A percentile compares a stretch with the other conserved stretches of the same genome.
Evolutionary conservation across 306 rosid genomes (phyloP).

Genomic region (Pueraria montana): DNA sequence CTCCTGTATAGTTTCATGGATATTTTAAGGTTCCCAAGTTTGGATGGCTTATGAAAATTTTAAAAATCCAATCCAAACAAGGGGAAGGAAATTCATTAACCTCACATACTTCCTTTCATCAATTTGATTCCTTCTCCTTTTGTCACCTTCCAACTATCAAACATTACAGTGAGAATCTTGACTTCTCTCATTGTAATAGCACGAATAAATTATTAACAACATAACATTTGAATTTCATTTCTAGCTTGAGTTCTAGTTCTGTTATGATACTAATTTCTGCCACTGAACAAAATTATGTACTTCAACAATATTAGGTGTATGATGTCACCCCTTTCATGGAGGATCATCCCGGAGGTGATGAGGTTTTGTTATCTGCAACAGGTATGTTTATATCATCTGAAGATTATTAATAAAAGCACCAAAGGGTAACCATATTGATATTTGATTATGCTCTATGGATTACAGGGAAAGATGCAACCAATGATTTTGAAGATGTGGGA

Average conservation of each 20-base stretch:
- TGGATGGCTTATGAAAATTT: conserved; percentile 20
- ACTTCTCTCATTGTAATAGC: background rate
- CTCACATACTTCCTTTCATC: background rate
- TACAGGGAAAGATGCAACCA: conserved; percentile 93
- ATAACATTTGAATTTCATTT: conserved; percentile 29
- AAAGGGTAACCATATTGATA: conserved; percentile 1
- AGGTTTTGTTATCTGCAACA: conserved; percentile 85
- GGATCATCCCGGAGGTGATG: conserved; percentile 98
- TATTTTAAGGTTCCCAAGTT: background rate
- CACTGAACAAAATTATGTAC: conserved; percentile 17
- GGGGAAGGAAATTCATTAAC: background rate
- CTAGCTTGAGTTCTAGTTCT: background rate
- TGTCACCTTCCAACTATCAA: background rate
- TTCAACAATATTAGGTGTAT: conserved; percentile 68
- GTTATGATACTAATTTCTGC: conserved; percentile 20
- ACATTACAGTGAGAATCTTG: background rate
- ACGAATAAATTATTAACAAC: background rate
- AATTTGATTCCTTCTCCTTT: conserved; percentile 1
- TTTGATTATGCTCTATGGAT: conserved; percentile 17
- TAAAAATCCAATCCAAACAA: conserved; percentile 20
- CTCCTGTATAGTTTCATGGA: background rate
- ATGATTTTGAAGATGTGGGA: conserved; percentile 96
- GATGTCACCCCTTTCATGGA: conserved; percentile 95
- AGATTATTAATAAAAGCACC: background rate
- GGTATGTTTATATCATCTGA: conserved; percentile 61